phyloP scores from a whole-genome alignment of 805 yeast species.

The Pichia paraexigua region DNA sequence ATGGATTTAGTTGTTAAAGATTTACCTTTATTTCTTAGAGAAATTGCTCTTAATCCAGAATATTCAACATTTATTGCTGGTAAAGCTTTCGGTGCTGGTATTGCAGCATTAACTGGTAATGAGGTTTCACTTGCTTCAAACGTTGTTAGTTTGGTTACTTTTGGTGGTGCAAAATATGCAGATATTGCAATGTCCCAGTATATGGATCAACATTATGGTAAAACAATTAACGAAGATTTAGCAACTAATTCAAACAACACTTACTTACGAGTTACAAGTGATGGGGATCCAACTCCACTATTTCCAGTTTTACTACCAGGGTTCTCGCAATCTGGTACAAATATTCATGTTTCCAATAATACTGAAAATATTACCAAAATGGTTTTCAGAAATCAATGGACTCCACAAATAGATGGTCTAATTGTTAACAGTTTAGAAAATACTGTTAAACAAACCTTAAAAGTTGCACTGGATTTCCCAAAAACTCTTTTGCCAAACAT shows the following conservation, averaged over 20 bases:
- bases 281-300: slow-evolving; percentile 1
- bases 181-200: background rate
- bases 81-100: slow-evolving; percentile 1
- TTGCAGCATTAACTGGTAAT: slow-evolving; percentile 1
- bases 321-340: background rate
- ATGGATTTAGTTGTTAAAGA: background rate
- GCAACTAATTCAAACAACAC: background rate
- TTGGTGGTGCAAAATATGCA: slow-evolving; percentile 2
- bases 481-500: background rate
- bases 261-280: slow-evolving; percentile 1
- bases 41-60: background rate
- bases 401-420: background rate
- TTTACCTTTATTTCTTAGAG: slow-evolving; percentile 1
- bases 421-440: background rate
- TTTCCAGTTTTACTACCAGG: background rate
- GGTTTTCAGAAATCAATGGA: background rate
- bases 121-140: background rate
- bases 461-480: background rate
- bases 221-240: background rate
- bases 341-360: background rate
- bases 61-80: background rate
- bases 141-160: background rate
- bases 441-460: background rate
- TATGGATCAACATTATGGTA: slow-evolving; percentile 4
- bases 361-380: background rate